These are phyloP conservation scores for Starmera stellimalicola DNA, from an alignment of 1,139 yeast genomes.

Conservation along the genomic window DNA sequence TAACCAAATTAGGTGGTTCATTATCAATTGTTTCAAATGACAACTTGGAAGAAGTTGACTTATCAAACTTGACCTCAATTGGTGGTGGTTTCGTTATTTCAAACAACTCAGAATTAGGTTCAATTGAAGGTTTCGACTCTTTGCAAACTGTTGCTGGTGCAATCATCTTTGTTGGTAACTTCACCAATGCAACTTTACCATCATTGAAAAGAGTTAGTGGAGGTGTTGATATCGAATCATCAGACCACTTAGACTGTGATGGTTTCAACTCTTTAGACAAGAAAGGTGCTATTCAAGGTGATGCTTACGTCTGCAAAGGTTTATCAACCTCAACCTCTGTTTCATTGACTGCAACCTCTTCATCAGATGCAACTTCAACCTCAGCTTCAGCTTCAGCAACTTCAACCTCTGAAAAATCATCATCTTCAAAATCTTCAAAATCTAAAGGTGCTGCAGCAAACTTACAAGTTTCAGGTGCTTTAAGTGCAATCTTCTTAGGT, in stretches of 20 bases:
- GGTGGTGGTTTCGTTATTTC: slow-evolving; percentile 87
- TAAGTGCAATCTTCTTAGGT: slow-evolving; percentile 54
- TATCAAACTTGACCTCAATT: slow-evolving; percentile 58
- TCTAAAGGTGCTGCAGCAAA: slow-evolving; percentile 25
- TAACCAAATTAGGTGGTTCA: slow-evolving; percentile 68
- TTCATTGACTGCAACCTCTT: slow-evolving; percentile 31
- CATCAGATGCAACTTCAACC: slow-evolving; percentile 28
- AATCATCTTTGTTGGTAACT: slow-evolving; percentile 68
- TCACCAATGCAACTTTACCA: slow-evolving; percentile 69
- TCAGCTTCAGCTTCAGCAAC: slow-evolving; percentile 23
- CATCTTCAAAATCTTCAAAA: slow-evolving; percentile 14
- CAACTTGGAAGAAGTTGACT: slow-evolving; percentile 58
- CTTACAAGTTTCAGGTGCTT: slow-evolving; percentile 39
- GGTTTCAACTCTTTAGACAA: slow-evolving; percentile 58
- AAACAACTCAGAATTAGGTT: slow-evolving; percentile 65
- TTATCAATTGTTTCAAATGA: slow-evolving; percentile 68
- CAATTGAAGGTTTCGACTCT: slow-evolving; percentile 65
- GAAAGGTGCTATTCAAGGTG: slow-evolving; percentile 82
- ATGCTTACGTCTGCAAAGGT: slow-evolving; percentile 76
- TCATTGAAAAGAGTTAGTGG: slow-evolving; percentile 74
- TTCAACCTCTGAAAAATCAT: slow-evolving; percentile 22
- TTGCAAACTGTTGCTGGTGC: slow-evolving; percentile 82
- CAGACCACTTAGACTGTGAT: slow-evolving; percentile 67
- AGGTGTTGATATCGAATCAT: slow-evolving; percentile 76
- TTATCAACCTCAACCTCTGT: slow-evolving; percentile 50